Evolutionary conservation across 176 grass and related monocot genomes (phyloP), one percentile per base, ranked within the genome.

Genomic region (Urochloa ruziziensis): DNA sequence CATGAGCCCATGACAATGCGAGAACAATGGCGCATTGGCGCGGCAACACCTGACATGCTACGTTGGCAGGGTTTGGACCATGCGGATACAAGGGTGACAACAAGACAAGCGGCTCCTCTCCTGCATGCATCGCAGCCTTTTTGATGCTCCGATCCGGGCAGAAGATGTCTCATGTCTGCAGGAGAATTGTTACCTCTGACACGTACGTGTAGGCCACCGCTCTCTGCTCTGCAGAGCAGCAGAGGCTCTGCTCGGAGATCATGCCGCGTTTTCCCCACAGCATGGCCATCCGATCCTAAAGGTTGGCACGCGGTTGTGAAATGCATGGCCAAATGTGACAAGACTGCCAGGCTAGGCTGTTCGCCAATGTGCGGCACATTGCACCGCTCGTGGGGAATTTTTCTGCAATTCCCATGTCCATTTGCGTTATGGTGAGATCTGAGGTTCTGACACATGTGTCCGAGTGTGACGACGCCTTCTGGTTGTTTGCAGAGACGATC

Each of bases 1-100:
- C 4, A 5, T 11, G 23, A 10, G 21, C 5, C 65, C 65, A 43
- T 25, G 65, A 43, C 83, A 48, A 17, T 2, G 13, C 24, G 1
- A 4, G 52, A 34, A 57, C 72, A 28, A 6, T 15, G 6, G 9
- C 44, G 4, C 48, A 12, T 2, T 11, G 2, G 48, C 16, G 16
- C 17, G 54, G 42, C 66, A 53, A 40, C 65, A 71, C 54, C 65
- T 79, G 42, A 80, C 75, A 80, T 16, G 46, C 11, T 62, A 36
- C 46, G 56, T 1, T 86, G 83, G 66, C 75, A 36, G 62, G 30
- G 33, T 33, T 86, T 86, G 83, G 65, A 62, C 4, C 42, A 63
- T 72, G 58, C 40, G 71, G 30, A 24, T 62, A 48, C 75, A 79
- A 10, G 53, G 18, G n/a, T 14, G 84, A 86, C 83, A 71, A 13